Evolutionary conservation across 176 grass and related monocot genomes (phyloP).

Genomic region (Musa acuminata): DNA sequence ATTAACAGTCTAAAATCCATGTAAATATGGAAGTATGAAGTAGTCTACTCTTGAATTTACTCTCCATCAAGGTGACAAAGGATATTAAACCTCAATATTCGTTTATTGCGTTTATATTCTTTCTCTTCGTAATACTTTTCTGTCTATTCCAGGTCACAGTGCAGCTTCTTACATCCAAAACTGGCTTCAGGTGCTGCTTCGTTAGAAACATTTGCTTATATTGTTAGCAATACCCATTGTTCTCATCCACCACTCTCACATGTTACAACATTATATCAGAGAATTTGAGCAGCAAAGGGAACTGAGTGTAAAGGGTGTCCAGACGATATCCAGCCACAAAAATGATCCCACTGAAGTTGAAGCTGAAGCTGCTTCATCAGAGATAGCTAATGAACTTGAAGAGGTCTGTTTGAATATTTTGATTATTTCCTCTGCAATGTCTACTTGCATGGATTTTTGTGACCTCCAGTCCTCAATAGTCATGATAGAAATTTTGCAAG

Average conservation of each 20-base stretch:
- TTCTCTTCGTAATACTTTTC: conserved; percentile 22
- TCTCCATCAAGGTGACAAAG: too few relatives aligned
- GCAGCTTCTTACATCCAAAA: conserved; percentile 88
- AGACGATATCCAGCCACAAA: conserved; percentile 60
- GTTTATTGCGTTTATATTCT: conserved; percentile 7
- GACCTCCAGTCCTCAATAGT: neutral
- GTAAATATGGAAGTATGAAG: too few relatives aligned
- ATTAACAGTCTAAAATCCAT: too few relatives aligned
- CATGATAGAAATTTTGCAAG: neutral
- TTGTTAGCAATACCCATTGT: conserved; percentile 2
- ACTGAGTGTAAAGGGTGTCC: conserved; percentile 49
- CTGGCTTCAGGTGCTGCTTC: conserved; percentile 77
- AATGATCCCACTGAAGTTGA: conserved; percentile 41
- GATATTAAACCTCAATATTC: neutral
- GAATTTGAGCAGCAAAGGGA: conserved; percentile 99
- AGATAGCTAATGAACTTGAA: conserved; percentile 25
- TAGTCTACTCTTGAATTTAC: too few relatives aligned
- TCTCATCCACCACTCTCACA: conserved; percentile 19
- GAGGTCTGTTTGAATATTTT: conserved; percentile 34
- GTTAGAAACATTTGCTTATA: conserved; percentile 4
- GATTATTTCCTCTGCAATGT: neutral
- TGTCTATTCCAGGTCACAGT: conserved; percentile 60
- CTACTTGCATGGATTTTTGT: neutral
- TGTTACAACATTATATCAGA: conserved; percentile 36
- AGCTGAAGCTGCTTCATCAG: conserved; percentile 41